phyloP scores from a whole-genome alignment of 192 early-diverging fungal species.

The Ambispora gerdemannii region DNA sequence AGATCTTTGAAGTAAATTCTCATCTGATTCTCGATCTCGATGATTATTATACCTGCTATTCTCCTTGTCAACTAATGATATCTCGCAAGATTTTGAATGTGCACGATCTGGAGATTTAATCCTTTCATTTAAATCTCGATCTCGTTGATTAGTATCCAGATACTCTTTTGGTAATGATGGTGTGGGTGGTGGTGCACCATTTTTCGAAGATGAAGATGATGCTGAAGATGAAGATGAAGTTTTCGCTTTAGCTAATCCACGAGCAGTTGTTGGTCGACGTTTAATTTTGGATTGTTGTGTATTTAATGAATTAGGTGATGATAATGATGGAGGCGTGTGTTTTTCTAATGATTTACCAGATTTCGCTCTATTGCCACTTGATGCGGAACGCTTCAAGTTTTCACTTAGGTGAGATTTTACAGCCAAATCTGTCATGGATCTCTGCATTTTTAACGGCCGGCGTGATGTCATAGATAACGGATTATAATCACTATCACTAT shows the following conservation, averaged over 20 bases:
- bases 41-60: not conserved
- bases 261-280: slow-evolving; percentile 1
- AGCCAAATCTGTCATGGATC: not conserved
- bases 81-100: not conserved
- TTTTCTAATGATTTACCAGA: not conserved
- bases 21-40: not conserved
- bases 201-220: not conserved
- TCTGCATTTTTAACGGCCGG: not conserved
- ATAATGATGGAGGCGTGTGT: not conserved
- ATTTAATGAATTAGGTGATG: not conserved
- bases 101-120: not conserved
- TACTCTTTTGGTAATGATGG: not conserved
- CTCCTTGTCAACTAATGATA: not conserved
- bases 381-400: not conserved
- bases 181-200: not conserved
- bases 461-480: not conserved
- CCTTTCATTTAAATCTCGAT: not conserved
- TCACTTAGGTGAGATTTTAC: not conserved
- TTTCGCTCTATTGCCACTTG: not conserved
- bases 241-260: not conserved
- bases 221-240: not conserved
- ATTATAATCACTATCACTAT: slow-evolving; percentile 5
- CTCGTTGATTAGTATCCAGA: not conserved
- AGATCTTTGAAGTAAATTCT: not conserved
- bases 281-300: not conserved